phyloP scores from a whole-genome alignment of 2,329 filamentous ascomycete genomes.

The Cladophialophora carrionii region DNA sequence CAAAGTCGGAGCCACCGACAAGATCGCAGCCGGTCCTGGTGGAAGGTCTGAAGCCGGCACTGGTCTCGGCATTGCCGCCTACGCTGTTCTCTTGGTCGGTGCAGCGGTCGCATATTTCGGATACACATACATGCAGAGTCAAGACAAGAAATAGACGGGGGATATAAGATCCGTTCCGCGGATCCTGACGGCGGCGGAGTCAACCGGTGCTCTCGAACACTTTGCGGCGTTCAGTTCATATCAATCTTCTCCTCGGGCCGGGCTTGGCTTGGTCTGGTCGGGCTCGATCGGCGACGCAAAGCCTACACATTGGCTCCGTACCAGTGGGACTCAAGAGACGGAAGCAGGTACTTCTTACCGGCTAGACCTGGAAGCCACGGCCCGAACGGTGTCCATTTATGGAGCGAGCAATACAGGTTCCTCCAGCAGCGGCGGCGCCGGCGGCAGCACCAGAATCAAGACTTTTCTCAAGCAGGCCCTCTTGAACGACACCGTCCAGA shows the following conservation, averaged over 20 bases:
- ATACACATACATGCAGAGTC: constrained; percentile 81
- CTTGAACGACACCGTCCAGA: not conserved
- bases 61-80: constrained; percentile 75
- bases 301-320: not conserved
- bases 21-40: constrained; percentile 46
- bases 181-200: not conserved
- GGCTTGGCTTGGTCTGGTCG: not conserved
- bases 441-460: not conserved
- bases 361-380: not conserved
- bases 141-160: constrained; percentile 42
- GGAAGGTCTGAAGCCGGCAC: constrained; percentile 51
- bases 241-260: not conserved
- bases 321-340: not conserved
- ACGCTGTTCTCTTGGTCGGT: constrained; percentile 77
- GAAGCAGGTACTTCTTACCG: not conserved
- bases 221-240: not conserved
- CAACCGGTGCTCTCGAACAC: not conserved
- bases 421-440: too few relatives aligned
- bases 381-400: not conserved
- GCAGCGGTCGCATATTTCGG: constrained; percentile 75
- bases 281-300: not conserved
- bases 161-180: not conserved
- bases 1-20: constrained; percentile 59
- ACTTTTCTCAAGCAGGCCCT: not conserved
- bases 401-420: not conserved